phyloP scores from a whole-genome alignment of 2,329 filamentous ascomycete species.

The Sporothrix luriei region DNA sequence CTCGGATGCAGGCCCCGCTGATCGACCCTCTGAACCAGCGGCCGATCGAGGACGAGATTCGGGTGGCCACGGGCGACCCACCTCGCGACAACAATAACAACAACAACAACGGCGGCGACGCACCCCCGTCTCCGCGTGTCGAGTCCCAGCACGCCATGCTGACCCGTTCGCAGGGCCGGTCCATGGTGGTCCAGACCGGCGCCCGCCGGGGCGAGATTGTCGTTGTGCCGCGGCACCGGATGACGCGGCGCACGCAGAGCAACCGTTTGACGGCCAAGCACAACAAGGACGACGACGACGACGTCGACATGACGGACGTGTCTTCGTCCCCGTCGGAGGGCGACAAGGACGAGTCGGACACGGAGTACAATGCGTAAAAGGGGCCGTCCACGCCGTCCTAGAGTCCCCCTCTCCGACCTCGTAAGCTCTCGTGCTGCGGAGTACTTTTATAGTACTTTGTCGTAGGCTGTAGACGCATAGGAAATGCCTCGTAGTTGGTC shows the following conservation, averaged over 20 bases:
- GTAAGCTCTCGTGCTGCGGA: not conserved
- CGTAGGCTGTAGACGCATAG: not conserved
- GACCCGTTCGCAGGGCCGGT: conserved; percentile 7
- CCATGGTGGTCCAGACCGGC: not conserved
- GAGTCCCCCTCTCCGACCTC: not conserved
- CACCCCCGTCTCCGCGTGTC: not conserved
- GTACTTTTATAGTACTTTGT: not conserved
- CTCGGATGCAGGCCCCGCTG: no score
- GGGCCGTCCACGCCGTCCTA: no score
- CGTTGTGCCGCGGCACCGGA: conserved; percentile 13
- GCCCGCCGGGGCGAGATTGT: not conserved
- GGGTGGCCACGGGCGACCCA: no score
- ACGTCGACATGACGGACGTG: not conserved
- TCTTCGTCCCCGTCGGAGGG: no score
- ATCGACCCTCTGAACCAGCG: no score
- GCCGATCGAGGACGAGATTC: no score
- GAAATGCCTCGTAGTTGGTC: not conserved
- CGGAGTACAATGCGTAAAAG: no score
- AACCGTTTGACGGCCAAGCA: not conserved
- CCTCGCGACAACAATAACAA: no score
- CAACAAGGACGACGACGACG: not conserved
- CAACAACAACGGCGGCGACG: not conserved
- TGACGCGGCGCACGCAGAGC: conserved; percentile 6
- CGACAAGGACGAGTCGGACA: no score
- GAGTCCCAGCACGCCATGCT: conserved; percentile 2